Percentiles rank a stretch among this genome's conserved stretches.
Evolutionary conservation across 2,329 filamentous ascomycete genomes (phyloP).

Genomic region (Calycina herbarum): DNA sequence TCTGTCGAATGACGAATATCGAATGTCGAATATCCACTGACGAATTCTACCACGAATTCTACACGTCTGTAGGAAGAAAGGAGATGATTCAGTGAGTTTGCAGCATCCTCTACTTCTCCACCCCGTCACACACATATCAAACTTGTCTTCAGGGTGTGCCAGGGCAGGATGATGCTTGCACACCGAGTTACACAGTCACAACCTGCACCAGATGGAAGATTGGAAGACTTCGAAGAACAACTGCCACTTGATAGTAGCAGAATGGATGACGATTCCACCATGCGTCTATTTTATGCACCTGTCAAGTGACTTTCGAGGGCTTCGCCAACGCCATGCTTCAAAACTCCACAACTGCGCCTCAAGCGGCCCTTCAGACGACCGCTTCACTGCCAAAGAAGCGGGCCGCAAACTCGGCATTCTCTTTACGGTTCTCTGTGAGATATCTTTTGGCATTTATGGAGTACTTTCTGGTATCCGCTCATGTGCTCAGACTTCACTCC

Average conservation of each 20-base stretch:
- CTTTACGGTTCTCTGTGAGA: constrained; percentile 2
- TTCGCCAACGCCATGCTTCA: neutral
- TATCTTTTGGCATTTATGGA: neutral
- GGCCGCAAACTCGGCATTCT: constrained; percentile 4
- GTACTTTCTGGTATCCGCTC: neutral
- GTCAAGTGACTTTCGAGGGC: constrained; percentile 9
- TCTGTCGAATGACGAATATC: no score
- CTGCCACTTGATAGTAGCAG: neutral
- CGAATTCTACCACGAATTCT: neutral
- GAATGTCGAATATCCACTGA: no score
- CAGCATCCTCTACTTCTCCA: neutral
- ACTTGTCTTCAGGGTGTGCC: no score
- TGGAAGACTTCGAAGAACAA: neutral
- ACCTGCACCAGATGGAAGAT: neutral
- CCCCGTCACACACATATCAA: no score
- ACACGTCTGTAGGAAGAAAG: neutral
- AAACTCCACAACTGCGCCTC: constrained; percentile 12
- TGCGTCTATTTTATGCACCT: constrained; percentile 10
- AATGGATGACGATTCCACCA: constrained; percentile 8
- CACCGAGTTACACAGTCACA: constrained; percentile 11
- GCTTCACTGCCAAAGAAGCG: neutral
- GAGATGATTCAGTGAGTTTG: neutral
- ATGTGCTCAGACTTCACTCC: neutral
- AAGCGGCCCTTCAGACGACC: constrained; percentile 8
- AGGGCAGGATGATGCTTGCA: neutral